Evolutionary conservation across 768 basidiomycete species (phyloP), one percentile per base, ranked within the genome.

Genomic region (Auricularia cornea): DNA sequence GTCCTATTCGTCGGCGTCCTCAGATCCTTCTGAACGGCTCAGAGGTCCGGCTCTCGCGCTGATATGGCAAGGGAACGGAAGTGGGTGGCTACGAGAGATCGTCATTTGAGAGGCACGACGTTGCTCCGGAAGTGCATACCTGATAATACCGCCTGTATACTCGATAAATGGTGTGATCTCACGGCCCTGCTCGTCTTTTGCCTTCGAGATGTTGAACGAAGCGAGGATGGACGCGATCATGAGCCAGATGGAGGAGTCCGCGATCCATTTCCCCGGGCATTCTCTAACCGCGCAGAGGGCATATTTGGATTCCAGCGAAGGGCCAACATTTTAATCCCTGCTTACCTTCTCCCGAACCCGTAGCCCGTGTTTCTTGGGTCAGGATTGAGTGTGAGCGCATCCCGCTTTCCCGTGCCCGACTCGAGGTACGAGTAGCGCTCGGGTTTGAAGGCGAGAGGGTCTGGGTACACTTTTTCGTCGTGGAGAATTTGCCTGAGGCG

Each of bases 281-380:
- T 31, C 68, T 64, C 63, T 68, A 63, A n/a, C n/a, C n/a, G n/a
- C n/a, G n/a, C n/a, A n/a, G n/a, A n/a, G n/a, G n/a, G n/a, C n/a
- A n/a, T n/a, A n/a, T n/a, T n/a, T n/a, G n/a, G n/a, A n/a, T n/a
- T n/a, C n/a, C n/a, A n/a, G n/a, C n/a, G n/a, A n/a, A n/a, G n/a
- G n/a, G 35, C 68, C 59, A 61, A 59, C 11, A n/a, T n/a, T n/a
- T n/a, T n/a, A n/a, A n/a, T n/a, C n/a, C n/a, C 67, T n/a, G 60
- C 71, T 63, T 33, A 76, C 77, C 73, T 73, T 6, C 81, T 72
- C 12, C 81, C 81, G 63, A 82, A 83, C 10, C 82, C 82, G 66
- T 80, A 83, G 3, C 77, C 74, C 48, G 76, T 78, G 57, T 67
- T 64, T n/a, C 80, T 73, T 16, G 82, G 81, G 68, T 83, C 81